Conservation (phyloP, 2,329 filamentous ascomycete species). For the Fusarium redolens region DNA sequence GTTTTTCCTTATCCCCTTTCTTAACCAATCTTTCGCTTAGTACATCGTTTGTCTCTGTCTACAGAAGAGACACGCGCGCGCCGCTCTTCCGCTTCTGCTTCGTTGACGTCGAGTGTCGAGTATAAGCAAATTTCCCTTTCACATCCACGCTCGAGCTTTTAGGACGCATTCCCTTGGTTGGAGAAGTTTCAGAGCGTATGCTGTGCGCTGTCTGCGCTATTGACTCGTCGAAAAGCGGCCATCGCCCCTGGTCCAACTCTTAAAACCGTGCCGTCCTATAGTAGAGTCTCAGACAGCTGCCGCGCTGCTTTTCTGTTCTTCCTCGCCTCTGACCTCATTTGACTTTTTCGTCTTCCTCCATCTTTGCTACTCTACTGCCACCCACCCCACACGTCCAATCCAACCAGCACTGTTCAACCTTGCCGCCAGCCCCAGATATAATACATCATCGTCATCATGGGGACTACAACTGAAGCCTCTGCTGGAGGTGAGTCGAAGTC, state of each 20-base stretch:
- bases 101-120: conserved; percentile 28
- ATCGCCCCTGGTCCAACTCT: conserved; percentile 37
- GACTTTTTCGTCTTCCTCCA: conserved; percentile 47
- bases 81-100: conserved; percentile 16
- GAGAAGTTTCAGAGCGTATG: conserved; percentile 22
- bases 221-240: conserved; percentile 38
- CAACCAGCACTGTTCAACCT: conserved; percentile 41
- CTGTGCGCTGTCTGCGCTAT: conserved; percentile 31
- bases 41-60: conserved; percentile 17
- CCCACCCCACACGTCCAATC: conserved; percentile 45
- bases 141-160: conserved; percentile 17
- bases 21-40: conserved; percentile 25
- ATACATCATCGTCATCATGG: conserved; percentile 62
- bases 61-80: conserved; percentile 19
- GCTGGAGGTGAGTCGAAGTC: conserved; percentile 60
- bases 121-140: conserved; percentile 10
- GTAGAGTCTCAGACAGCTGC: conserved; percentile 38
- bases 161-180: conserved; percentile 9
- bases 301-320: conserved; percentile 39
- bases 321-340: conserved; percentile 56
- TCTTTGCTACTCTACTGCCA: conserved; percentile 41
- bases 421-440: conserved; percentile 49
- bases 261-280: conserved; percentile 38
- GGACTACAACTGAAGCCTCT: conserved; percentile 55
- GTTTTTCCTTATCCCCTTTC: conserved; percentile 29